Base-by-base conservation (phyloP, 768 basidiomycete genomes). In the Psilocybe sp. region DNA sequence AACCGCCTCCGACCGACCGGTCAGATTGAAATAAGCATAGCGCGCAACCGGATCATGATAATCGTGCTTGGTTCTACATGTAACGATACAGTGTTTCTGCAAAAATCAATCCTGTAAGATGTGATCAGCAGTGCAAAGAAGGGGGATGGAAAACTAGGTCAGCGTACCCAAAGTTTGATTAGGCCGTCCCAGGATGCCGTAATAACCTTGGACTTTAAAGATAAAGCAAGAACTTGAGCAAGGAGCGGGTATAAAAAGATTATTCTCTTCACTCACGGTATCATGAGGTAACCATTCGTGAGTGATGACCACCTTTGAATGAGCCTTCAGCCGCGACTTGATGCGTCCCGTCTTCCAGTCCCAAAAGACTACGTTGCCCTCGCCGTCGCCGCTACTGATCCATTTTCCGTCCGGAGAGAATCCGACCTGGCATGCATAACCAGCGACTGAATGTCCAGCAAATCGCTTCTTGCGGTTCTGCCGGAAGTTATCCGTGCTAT, bases 251-350 rank as follows among this genome's bases (percentile, higher is more conserved):
- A 81, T 77, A 79, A 80, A 76, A 77, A 23, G 75, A 78, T 28
- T 5, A 4, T 20, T 13, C 35, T 23, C 47, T 13, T 5, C 39
- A 80, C 92, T 70, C 64, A 97, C 96, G 39, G 89, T 85, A 66
- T 99, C 97, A 65, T 99, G 95, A 45, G 96, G 97, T 51, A 99
- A 70, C 97, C 97, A 99, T 63, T 92, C 92, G 62, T 99, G 97
- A 16, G 92, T 82, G 60, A 99, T 98, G 45, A 98, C 91, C n/a
- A 97, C 96, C 70, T 98, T 93, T 11, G 80, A 84, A 67, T 98
- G 97, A 2, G 92, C 92, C 55, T 84, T 83, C 48, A 98, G 69
- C 35, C 92, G 77, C 48, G 89, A 92, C 72, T 95, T 92, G 67
- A 98, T 94, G 55, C 92, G 84, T 1, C 94, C 91, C n/a, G 87